Conservation (phyloP, 176 grass and related monocot species). For the Oryza brachyantha region DNA sequence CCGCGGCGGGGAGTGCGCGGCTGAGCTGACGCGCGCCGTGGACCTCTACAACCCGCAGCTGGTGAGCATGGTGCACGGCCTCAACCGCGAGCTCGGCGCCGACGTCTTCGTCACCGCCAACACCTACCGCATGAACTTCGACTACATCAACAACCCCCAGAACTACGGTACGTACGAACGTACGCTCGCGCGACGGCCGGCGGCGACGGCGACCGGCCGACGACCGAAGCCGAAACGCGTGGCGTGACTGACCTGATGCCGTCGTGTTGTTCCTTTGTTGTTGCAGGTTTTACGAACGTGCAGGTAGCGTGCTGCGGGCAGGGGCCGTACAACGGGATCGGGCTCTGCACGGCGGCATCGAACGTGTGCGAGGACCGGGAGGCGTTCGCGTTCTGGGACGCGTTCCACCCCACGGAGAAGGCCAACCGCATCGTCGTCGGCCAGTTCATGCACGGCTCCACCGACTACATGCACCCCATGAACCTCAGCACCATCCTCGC, state of each 20-base stretch:
- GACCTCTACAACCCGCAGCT: conserved; percentile 86
- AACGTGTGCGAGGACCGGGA: conserved; percentile 66
- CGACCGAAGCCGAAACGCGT: background rate
- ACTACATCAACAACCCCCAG: conserved; percentile 70
- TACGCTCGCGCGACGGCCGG: too few species aligned
- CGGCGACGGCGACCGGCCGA: background rate
- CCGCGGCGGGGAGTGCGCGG: conserved; percentile 54
- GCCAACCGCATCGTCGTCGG: conserved; percentile 75
- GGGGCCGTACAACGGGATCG: conserved; percentile 88
- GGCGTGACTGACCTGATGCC: background rate
- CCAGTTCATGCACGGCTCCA: conserved; percentile 65
- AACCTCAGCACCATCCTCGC: conserved; percentile 91
- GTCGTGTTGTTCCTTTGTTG: background rate
- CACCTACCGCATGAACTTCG: conserved; percentile 69
- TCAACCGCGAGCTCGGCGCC: conserved; percentile 59
- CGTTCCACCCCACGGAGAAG: conserved; percentile 81
- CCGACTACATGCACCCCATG: conserved; percentile 82
- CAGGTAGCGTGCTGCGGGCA: conserved; percentile 89
- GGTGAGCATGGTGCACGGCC: conserved; percentile 47
- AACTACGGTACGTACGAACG: conserved; percentile 41
- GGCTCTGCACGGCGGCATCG: conserved; percentile 69
- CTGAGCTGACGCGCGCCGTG: conserved; percentile 68
- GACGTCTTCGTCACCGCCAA: conserved; percentile 76
- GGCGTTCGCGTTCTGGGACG: conserved; percentile 73
- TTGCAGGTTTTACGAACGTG: conserved; percentile 62